Conservation (phyloP, 768 basidiomycete genomes). For the Lepiota venenata region DNA sequence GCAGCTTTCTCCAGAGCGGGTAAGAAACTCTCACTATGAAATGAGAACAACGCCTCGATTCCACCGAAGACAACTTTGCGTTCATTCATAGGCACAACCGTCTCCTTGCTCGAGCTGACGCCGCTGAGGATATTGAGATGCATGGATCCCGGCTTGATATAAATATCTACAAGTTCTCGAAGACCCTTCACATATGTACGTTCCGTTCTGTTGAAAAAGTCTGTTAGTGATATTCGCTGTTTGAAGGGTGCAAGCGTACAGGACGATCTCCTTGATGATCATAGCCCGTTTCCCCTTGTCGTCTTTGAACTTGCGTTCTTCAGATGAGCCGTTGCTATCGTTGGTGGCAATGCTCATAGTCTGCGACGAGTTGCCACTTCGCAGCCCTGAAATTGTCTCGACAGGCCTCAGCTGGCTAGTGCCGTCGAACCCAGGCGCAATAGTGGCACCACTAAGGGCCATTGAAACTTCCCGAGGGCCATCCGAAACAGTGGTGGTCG, state of each 20-base stretch:
- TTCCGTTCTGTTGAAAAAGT: slow-evolving; percentile 65
- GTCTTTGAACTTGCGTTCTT: slow-evolving; percentile 89
- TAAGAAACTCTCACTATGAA: slow-evolving; percentile 91
- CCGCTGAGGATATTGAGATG: slow-evolving; percentile 68
- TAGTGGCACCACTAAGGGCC: slow-evolving; percentile 44
- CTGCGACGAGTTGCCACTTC: slow-evolving; percentile 57
- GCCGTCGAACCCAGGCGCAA: slow-evolving; percentile 34
- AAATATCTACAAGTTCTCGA: slow-evolving; percentile 92
- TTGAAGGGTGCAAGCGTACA: slow-evolving; percentile 44
- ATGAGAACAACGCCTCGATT: slow-evolving; percentile 84
- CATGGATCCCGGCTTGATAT: slow-evolving; percentile 80
- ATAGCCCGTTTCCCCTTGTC: slow-evolving; percentile 82
- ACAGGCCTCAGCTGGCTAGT: slow-evolving; percentile 59
- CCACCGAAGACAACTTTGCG: slow-evolving; percentile 91
- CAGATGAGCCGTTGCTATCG: slow-evolving; percentile 68
- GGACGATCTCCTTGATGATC: slow-evolving; percentile 87
- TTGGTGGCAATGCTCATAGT: slow-evolving; percentile 75
- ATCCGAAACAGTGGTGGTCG: slow-evolving; percentile 54
- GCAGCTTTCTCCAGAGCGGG: slow-evolving; percentile 85
- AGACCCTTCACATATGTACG: slow-evolving; percentile 93
- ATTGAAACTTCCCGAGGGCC: slow-evolving; percentile 54
- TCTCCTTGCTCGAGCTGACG: slow-evolving; percentile 74
- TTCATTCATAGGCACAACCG: slow-evolving; percentile 80
- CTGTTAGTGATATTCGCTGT: slow-evolving; percentile 1
- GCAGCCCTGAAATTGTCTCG: slow-evolving; percentile 59